A percentile compares a stretch with the other conserved stretches of the same genome.
phyloP scores from a whole-genome alignment of 2,329 filamentous ascomycete species.

The Xylogone sp. region DNA sequence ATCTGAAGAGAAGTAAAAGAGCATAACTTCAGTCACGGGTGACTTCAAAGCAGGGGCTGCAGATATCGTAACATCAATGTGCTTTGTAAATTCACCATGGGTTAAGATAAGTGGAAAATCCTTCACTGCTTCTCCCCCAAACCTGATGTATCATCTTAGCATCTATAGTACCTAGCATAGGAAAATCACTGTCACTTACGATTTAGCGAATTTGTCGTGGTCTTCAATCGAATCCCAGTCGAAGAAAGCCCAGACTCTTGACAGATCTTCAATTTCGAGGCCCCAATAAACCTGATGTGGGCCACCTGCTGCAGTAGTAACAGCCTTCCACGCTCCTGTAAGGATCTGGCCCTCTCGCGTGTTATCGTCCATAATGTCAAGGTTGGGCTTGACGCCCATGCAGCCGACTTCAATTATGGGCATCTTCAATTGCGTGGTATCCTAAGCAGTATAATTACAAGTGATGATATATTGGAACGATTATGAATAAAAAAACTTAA shows the following conservation, averaged over 20 bases:
- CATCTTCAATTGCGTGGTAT: no score
- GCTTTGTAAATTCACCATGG: constrained; percentile 18
- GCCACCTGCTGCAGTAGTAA: constrained; percentile 12
- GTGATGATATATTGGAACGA: no score
- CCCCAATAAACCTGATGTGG: constrained; percentile 18
- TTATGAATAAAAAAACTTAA: no score
- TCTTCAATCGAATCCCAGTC: constrained; percentile 23
- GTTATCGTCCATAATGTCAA: constrained; percentile 15
- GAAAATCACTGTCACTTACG: constrained; percentile 8
- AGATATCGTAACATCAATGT: constrained; percentile 12
- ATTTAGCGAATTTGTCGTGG: constrained; percentile 17
- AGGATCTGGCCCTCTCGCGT: constrained; percentile 15
- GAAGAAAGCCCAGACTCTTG: constrained; percentile 20
- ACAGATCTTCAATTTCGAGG: constrained; percentile 17
- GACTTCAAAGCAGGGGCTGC: constrained; percentile 11
- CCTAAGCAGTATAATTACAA: no score
- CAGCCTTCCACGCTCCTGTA: constrained; percentile 7
- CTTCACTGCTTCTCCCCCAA: constrained; percentile 12
- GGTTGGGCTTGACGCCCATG: constrained; percentile 17
- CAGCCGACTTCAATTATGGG: constrained; percentile 17
- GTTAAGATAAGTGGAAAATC: constrained; percentile 16
- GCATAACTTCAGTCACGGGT: constrained; percentile 3
- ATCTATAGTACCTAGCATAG: background rate
- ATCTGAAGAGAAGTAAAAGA: constrained; percentile 2
- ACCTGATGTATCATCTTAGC: constrained; percentile 9